Evolutionary conservation across 2,329 filamentous ascomycete genomes (phyloP), one percentile per base, ranked within the genome.

Genomic region (Apiospora aurea): DNA sequence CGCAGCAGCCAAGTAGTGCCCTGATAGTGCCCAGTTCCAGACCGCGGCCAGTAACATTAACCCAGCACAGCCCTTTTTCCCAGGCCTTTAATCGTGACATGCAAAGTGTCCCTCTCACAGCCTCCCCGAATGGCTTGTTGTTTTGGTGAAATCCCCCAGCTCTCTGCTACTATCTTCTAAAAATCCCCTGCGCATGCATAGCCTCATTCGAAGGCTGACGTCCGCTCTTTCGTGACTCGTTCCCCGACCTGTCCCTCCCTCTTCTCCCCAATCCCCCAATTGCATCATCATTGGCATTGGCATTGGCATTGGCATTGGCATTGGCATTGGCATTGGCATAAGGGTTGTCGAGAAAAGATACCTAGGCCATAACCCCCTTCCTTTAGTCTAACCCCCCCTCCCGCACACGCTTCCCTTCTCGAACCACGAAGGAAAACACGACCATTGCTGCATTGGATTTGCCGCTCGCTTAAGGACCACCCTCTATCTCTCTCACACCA

Each of bases 391-490:
- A 14, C 34, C 53, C 29, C 53, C 38, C 57, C 38, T 18, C 41
- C n/a, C 46, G 18, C 18, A 46, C 43, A 44, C 18, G 8, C 34
- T 41, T 41, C 4, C 34, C 57, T 41, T 64, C 51, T 57, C 51
- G 29, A n/a, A 38, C 21, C 21, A 64, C 24, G 14, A 57, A 21
- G 57, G 14, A 41, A 11, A n/a, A 64, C 57, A 64, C 57, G 57
- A 64, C 34, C 53, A n/a, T 61, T n/a, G 53, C 29, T 41, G 34
- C 57, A 64, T 64, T 41, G 57, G 57, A 64, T 41, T 64, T 41
- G 57, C 57, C 57, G 57, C 57, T 64, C 57, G 57, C 57, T 64
- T 64, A 64, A 64, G 57, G 57, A 41, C 57, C 57, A 24, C 29
- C 21, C 26, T 38, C 53, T 21, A 8, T 26, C 53, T 10, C 29